These are phyloP conservation scores for Sungouiella thailandica DNA, from an alignment of 805 yeast genomes.

Conservation along the genomic window DNA sequence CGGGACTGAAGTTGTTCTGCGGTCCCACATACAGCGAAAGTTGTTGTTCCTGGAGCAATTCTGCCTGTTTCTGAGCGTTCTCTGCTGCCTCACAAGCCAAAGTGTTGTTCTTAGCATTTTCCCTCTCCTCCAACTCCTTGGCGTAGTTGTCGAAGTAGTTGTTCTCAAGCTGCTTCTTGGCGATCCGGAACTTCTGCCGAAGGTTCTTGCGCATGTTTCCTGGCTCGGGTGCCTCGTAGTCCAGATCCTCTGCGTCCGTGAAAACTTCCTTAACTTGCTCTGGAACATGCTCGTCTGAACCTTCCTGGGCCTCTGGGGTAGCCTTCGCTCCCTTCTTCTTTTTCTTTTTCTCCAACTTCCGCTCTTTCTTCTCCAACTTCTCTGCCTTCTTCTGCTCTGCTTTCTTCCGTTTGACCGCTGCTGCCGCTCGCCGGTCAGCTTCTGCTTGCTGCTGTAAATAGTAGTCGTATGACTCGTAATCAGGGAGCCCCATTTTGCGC, in stretches of 20 bases:
- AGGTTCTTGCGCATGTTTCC: conserved; percentile 2
- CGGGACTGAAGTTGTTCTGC: conserved; percentile 28
- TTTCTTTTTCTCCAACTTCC: neutral
- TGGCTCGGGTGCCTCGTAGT: conserved; percentile 1
- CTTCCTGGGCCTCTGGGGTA: neutral
- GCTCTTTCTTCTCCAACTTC: neutral
- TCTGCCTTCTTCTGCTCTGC: conserved; percentile 1
- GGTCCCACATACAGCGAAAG: conserved; percentile 5
- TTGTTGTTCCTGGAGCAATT: no score
- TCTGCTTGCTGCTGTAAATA: conserved; percentile 18
- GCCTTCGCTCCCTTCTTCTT: neutral
- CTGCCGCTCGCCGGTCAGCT: conserved; percentile 1
- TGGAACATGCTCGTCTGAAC: conserved; percentile 1
- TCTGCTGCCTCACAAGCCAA: neutral
- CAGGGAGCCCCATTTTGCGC: conserved; percentile 25
- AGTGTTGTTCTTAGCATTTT: neutral
- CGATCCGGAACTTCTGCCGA: conserved; percentile 1
- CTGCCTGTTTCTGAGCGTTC: no score
- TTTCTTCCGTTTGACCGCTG: neutral
- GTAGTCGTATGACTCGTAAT: conserved; percentile 33
- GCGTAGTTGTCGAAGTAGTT: conserved; percentile 6
- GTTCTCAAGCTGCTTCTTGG: conserved; percentile 3
- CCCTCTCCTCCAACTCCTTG: conserved; percentile 2
- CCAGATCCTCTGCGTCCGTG: conserved; percentile 1
- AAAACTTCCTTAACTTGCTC: neutral